Base-by-base conservation (phyloP, 1,284 basidiomycete genomes). In the Rhodotorula glutinis region DNA sequence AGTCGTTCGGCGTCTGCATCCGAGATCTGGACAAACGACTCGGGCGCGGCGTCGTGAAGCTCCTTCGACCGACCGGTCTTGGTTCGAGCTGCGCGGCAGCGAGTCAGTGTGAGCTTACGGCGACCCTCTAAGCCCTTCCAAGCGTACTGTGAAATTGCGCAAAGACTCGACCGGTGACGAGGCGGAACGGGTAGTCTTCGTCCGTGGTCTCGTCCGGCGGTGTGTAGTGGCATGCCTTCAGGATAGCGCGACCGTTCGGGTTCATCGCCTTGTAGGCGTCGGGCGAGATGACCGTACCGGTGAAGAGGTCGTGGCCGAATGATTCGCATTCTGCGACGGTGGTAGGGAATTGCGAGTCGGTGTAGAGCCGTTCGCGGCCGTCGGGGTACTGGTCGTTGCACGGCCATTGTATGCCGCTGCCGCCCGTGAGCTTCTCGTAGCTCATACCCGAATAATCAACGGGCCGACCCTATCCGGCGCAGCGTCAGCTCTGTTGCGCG, bases 221-320 rank as follows among this genome's bases (percentile, higher is more conserved):
- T 9, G 49, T 38, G 47, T 30, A 62, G 41, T 62, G 61, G 29
- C 61, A 62, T 1, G 46, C 47, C 47, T 62, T 62, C 47, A 62
- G 29, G 16, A 62, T 62, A 2, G 61, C 61, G 21, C 61, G 54
- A 8, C 61, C 54, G 40, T 57, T 46, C 29, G 54, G 53, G 38
- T 53, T 53, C 53, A 62, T 55, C 38, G 60, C 60, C 38, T 62
- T 62, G 60, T 29, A 62, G 23, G 40, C 25, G 21, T 55, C 25
- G 1, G 61, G 61, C 54, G 54, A 57, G 47, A 62, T 52, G 27
- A 57, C 47, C 27, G 61, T 62, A 11, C 61, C 61, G 38, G 54
- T 62, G 61, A 57, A 62, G 47, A 62, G 54, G 47, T 62, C 61
- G 54, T 62, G 61, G 8, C 61, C 61, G 47, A 51, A 62, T 5